A percentile compares a stretch with the other conserved stretches of the same genome.
phyloP scores from a whole-genome alignment of 345 rosid genomes.

The Arabidopsis suecica region DNA sequence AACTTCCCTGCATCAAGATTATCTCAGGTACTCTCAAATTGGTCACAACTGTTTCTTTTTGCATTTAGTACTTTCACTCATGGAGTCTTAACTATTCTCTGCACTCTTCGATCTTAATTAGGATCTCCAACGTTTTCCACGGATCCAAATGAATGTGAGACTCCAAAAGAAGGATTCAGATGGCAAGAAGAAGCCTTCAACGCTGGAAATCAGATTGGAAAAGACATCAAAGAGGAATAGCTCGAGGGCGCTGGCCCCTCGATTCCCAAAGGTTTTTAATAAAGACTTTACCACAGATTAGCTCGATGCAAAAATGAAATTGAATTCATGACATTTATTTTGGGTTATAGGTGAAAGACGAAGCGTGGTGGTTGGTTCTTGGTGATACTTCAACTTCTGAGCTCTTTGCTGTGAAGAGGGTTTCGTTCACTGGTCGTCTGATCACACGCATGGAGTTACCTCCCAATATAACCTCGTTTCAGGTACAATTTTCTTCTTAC shows the following conservation, averaged over 20 bases:
- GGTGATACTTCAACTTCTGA: constrained; percentile 73
- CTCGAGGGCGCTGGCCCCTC: constrained; percentile 83
- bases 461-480: constrained; percentile 51
- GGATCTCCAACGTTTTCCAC: constrained; percentile 88
- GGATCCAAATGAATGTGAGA: constrained; percentile 65
- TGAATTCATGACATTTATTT: constrained; percentile 22
- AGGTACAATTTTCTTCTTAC: constrained; percentile 51
- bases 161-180: constrained; percentile 58
- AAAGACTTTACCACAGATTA: constrained; percentile 12
- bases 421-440: constrained; percentile 71
- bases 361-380: constrained; percentile 98
- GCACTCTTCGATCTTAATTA: constrained; percentile 37
- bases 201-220: constrained; percentile 70
- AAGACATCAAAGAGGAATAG: constrained; percentile 63
- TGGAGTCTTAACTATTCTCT: constrained; percentile 9
- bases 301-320: constrained; percentile 3
- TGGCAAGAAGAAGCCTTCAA: constrained; percentile 46
- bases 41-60: constrained; percentile 6
- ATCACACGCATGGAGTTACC: constrained; percentile 81
- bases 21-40: constrained; percentile 62
- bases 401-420: constrained; percentile 86
- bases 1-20: constrained; percentile 58
- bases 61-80: background rate
- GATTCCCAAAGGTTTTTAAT: constrained; percentile 81
- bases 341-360: constrained; percentile 71